phyloP scores from a whole-genome alignment of 2,329 filamentous ascomycete genomes.

The Epichloe scottii region DNA sequence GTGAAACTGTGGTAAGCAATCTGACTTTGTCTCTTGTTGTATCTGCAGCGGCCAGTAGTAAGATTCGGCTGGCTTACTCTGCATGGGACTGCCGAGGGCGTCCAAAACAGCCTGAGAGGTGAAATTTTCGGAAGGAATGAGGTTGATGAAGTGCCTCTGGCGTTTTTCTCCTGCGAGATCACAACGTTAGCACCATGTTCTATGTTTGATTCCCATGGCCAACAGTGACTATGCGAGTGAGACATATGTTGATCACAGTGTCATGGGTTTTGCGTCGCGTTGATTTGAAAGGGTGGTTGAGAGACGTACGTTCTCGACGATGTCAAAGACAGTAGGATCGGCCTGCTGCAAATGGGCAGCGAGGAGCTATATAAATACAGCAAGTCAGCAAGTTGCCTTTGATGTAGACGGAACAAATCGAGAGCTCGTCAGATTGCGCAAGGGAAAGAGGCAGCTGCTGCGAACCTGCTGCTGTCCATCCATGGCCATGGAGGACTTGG shows the following conservation, averaged over 20 bases:
- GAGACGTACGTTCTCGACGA: slow-evolving; percentile 67
- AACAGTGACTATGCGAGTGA: not conserved
- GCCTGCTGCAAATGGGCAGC: slow-evolving; percentile 67
- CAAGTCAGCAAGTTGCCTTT: slow-evolving; percentile 6
- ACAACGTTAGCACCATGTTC: not conserved
- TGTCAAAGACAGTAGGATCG: slow-evolving; percentile 76
- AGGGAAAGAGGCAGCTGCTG: slow-evolving; percentile 1
- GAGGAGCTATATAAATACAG: slow-evolving; percentile 54
- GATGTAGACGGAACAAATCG: not conserved
- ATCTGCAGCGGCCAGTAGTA: not conserved
- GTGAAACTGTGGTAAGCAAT: not conserved
- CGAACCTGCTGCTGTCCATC: slow-evolving; percentile 50
- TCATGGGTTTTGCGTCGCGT: not conserved
- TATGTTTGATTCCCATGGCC: not conserved
- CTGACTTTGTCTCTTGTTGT: not conserved
- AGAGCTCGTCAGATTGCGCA: slow-evolving; percentile 6
- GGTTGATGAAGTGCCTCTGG: slow-evolving; percentile 97
- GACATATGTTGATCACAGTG: not conserved
- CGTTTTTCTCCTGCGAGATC: slow-evolving; percentile 72
- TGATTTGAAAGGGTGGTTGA: not conserved
- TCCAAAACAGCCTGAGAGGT: slow-evolving; percentile 87
- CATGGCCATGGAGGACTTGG: slow-evolving; percentile 32
- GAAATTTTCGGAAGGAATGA: slow-evolving; percentile 93
- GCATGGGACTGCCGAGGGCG: slow-evolving; percentile 87
- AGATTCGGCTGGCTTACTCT: slow-evolving; percentile 46